phyloP scores from a whole-genome alignment of 192 early-diverging fungal genomes.

The Chytriomyces hyalinus region DNA sequence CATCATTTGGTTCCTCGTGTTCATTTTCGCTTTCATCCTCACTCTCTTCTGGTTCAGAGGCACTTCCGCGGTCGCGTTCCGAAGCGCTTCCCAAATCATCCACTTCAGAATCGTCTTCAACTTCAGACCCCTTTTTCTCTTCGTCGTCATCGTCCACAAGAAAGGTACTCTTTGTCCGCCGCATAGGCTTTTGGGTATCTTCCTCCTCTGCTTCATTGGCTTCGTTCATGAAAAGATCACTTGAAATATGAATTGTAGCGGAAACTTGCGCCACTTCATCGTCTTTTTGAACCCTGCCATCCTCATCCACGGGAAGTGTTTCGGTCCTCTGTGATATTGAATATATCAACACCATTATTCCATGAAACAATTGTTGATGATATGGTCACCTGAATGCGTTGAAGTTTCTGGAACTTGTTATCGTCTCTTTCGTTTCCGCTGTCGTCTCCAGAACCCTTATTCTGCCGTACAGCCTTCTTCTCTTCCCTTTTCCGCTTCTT shows the following conservation, averaged over 20 bases:
- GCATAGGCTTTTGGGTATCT: background rate
- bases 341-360: background rate
- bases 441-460: background rate
- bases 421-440: background rate
- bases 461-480: background rate
- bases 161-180: background rate
- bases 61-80: background rate
- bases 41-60: background rate
- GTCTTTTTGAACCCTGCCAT: background rate
- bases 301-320: background rate
- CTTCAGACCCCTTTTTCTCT: background rate
- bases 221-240: background rate
- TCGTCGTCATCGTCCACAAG: slow-evolving; percentile 8
- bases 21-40: slow-evolving; percentile 10
- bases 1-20: background rate
- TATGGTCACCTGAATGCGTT: background rate
- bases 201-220: background rate
- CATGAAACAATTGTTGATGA: background rate
- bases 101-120: slow-evolving; percentile 4
- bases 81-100: background rate
- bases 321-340: background rate
- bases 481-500: slow-evolving; percentile 19
- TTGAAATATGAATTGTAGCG: background rate
- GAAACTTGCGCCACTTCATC: background rate
- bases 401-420: background rate